A percentile compares a stretch with the other conserved stretches of the same genome.
phyloP scores from a whole-genome alignment of 2,329 filamentous ascomycete genomes.

The Ophiostoma montium region DNA sequence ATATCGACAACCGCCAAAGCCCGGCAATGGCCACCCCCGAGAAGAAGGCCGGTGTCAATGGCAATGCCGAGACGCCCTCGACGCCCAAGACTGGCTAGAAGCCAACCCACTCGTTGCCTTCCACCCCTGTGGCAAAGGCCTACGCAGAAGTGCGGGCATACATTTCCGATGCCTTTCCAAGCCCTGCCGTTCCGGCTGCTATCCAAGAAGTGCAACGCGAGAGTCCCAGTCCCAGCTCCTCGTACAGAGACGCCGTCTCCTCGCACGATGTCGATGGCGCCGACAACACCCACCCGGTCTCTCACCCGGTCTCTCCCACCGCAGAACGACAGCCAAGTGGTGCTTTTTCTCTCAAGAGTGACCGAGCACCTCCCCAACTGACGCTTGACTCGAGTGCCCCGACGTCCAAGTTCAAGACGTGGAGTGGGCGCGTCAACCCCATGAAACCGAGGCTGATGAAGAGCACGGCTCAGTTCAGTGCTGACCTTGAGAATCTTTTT shows the following conservation, averaged over 20 bases:
- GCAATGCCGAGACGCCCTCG: neutral
- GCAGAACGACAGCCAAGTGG: neutral
- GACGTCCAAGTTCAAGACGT: slow-evolving; percentile 14
- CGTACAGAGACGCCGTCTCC: slow-evolving; percentile 6
- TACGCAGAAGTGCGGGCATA: slow-evolving; percentile 12
- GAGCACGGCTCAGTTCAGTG: slow-evolving; percentile 13
- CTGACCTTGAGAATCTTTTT: slow-evolving; percentile 13
- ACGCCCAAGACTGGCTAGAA: too few relatives aligned
- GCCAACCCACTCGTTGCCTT: slow-evolving; percentile 1
- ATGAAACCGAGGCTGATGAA: slow-evolving; percentile 9
- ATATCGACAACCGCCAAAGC: slow-evolving; percentile 1
- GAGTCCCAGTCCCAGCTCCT: slow-evolving; percentile 1
- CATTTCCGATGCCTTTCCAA: slow-evolving; percentile 3
- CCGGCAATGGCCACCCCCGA: neutral
- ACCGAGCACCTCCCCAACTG: slow-evolving; percentile 1
- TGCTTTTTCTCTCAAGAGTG: slow-evolving; percentile 12
- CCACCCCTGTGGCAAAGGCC: slow-evolving; percentile 10
- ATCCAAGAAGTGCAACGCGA: neutral
- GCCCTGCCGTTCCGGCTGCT: neutral
- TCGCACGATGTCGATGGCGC: neutral
- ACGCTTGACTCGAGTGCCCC: neutral
- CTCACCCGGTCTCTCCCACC: neutral
- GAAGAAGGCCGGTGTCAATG: neutral
- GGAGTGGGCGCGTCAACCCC: slow-evolving; percentile 12
- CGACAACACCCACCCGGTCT: neutral